Evolutionary conservation across 805 yeast species (phyloP).

Genomic region (Scheffersomyces coipomensis): DNA sequence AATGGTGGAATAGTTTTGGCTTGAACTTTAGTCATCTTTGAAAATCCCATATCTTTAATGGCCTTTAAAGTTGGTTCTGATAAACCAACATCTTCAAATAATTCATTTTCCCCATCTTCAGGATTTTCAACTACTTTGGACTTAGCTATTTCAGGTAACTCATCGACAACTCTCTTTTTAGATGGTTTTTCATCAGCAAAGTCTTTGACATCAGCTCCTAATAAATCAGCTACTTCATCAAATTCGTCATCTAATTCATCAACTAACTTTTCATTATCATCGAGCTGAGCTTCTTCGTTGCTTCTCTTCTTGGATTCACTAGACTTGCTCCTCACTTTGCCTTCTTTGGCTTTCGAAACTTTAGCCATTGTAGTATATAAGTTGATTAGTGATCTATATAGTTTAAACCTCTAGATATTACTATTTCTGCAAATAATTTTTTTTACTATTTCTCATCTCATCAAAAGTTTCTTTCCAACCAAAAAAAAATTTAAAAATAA

Average conservation of each 20-base stretch:
- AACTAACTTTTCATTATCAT: constrained; percentile 44
- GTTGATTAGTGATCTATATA: too few relatives aligned
- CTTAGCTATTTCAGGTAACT: constrained; percentile 23
- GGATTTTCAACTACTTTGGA: constrained; percentile 20
- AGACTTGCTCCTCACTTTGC: not conserved
- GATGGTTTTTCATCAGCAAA: constrained; percentile 33
- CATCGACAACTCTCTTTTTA: constrained; percentile 18
- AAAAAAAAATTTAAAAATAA: too few relatives aligned
- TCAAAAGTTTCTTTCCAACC: too few relatives aligned
- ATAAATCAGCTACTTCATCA: constrained; percentile 54
- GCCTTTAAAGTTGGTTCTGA: constrained; percentile 84
- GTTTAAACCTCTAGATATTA: too few relatives aligned
- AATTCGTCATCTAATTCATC: constrained; percentile 56
- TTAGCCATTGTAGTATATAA: not conserved
- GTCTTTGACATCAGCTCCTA: constrained; percentile 44
- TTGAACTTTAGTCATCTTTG: constrained; percentile 91
- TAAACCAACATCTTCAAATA: constrained; percentile 48
- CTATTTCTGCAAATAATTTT: too few relatives aligned
- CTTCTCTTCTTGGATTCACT: constrained; percentile 5
- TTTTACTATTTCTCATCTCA: too few relatives aligned
- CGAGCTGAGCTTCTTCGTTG: constrained; percentile 24
- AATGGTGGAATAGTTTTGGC: constrained; percentile 95
- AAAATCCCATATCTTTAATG: constrained; percentile 84
- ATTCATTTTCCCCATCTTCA: constrained; percentile 29
- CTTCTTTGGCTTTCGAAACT: not conserved